These are phyloP conservation scores for Mallotus nudiflorus DNA, from an alignment of 345 rosid genomes.

Conservation along the genomic window DNA sequence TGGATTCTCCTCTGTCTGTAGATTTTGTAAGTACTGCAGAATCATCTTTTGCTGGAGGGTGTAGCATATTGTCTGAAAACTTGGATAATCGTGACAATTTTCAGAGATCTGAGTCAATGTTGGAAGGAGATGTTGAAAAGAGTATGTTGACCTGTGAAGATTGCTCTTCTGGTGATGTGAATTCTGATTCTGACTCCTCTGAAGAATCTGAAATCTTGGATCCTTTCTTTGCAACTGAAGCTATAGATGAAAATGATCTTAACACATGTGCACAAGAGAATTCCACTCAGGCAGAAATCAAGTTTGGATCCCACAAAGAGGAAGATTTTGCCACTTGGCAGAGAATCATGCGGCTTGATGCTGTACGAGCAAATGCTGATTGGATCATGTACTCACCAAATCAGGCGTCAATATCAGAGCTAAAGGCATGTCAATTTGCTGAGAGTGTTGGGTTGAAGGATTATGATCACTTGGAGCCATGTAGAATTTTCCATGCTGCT, in stretches of 20 bases:
- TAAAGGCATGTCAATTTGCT: conserved; percentile 57
- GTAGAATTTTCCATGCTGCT: conserved; percentile 78
- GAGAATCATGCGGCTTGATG: conserved; percentile 90
- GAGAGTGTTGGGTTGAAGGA: conserved; percentile 67
- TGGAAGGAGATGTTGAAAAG: conserved; percentile 46
- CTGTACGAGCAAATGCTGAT: conserved; percentile 79
- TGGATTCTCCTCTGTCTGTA: conserved; percentile 46
- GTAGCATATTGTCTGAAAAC: conserved; percentile 29
- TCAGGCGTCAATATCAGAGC: conserved; percentile 63
- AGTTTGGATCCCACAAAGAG: conserved; percentile 37
- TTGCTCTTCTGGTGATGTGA: conserved; percentile 47
- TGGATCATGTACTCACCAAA: conserved; percentile 70
- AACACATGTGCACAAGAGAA: conserved; percentile 34
- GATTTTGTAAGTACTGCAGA: conserved; percentile 38
- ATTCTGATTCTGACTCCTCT: conserved; percentile 55
- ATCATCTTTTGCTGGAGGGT: conserved; percentile 33
- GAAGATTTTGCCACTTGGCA: conserved; percentile 88
- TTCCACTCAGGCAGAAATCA: conserved; percentile 31
- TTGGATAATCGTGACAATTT: conserved; percentile 24
- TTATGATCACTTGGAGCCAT: conserved; percentile 78
- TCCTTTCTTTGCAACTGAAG: conserved; percentile 41
- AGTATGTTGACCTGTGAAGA: conserved; percentile 51
- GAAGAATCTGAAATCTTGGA: conserved; percentile 48
- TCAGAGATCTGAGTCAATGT: conserved; percentile 23
- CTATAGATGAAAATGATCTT: conserved; percentile 29